phyloP scores from a whole-genome alignment of 352 stramenopile species.

The Blastocystis sp. region DNA sequence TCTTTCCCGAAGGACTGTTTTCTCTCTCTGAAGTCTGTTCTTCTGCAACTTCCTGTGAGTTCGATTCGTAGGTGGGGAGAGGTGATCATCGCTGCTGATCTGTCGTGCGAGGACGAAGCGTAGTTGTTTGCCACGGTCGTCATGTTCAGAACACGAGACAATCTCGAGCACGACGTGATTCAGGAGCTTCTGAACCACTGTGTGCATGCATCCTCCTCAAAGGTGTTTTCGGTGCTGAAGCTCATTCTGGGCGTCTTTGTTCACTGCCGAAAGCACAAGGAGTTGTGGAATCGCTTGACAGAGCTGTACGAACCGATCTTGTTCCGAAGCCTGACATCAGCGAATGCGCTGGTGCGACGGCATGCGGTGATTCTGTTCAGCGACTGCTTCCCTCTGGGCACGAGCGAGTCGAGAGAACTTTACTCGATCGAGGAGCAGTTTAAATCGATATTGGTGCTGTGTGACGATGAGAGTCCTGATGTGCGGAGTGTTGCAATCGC shows the following conservation, averaged over 20 bases:
- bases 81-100: neutral
- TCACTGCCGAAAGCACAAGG: conserved; percentile 49
- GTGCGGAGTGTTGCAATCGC: neutral
- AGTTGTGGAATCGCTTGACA: conserved; percentile 6
- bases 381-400: conserved; percentile 37
- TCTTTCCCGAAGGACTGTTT: neutral
- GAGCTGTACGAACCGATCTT: conserved; percentile 52
- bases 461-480: conserved; percentile 7
- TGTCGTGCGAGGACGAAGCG: neutral
- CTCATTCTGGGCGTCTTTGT: neutral
- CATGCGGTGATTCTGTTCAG: conserved; percentile 51
- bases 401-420: neutral
- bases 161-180: neutral
- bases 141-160: neutral
- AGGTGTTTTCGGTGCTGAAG: neutral
- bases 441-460: conserved; percentile 21
- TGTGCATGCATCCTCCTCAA: neutral
- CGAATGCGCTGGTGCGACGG: neutral
- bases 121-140: neutral
- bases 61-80: conserved; percentile 21
- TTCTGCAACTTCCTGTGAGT: neutral
- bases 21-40: neutral
- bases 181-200: conserved; percentile 11
- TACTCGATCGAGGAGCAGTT: conserved; percentile 54
- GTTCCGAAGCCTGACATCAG: neutral